Evolutionary conservation across 768 basidiomycete species (phyloP), one percentile per base, ranked within the genome.

Genomic region (Boletellus ananiceps): DNA sequence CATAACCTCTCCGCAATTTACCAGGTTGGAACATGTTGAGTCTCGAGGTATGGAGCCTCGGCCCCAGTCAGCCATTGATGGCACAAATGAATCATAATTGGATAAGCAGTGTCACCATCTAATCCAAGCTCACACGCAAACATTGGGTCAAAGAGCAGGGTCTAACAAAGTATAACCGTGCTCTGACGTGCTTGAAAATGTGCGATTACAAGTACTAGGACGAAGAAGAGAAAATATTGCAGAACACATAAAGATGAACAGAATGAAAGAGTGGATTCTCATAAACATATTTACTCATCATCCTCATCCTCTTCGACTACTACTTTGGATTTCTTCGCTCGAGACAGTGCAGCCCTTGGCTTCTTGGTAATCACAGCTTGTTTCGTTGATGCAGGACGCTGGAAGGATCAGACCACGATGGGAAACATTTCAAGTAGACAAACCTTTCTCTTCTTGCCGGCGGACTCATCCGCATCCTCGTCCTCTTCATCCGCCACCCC

Each of bases 401-500:
- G 52, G 25, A 39, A 42, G 16, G 37, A 29, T 62, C 49, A 48
- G 50, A 48, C 9, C 29, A 38, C 4, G 33, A 33, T 40, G 25
- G 23, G 16, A 38, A 34, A 40, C 18, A 37, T n/a, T 31, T 8
- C 12, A 4, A 38, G 12, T 0, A 8, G 15, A 18, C 69, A 18
- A 57, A 82, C 86, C 81, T 88, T 86, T 69, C 84, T 82, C 70
- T 89, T 90, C 73, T 82, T 86, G 59, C 61, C 62, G 9, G 49
- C 48, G 16, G 64, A 66, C 56, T 64, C 64, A 8, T 71, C 72
- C 7, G 44, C 52, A 7, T 67, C 68, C 2, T 73, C 72, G 11
- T 79, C 77, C 13, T 74, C 77, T 1, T 75, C 76, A 5, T 76
- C 78, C 11, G 74, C 76, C n/a, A 73, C 67, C 1, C 67, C 75